Evolutionary conservation across 2,329 filamentous ascomycete species (phyloP).

Genomic region (Sporothrix pallida): DNA sequence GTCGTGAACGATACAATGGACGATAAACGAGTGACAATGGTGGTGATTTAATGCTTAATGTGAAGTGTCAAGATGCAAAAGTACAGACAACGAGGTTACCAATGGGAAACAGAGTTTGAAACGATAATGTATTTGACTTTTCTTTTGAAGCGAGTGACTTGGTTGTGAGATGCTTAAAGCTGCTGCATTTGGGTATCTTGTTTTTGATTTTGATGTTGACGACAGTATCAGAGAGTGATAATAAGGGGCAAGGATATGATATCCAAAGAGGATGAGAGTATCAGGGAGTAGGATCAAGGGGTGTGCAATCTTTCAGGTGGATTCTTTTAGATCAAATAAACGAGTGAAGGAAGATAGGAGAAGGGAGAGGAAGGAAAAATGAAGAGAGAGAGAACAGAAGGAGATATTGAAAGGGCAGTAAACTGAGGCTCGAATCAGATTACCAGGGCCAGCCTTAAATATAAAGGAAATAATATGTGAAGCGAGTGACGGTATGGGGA

Average conservation of each 20-base stretch:
- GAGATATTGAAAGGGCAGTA: background rate
- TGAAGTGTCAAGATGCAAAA: too few relatives aligned
- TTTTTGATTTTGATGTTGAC: background rate
- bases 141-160: background rate
- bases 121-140: background rate
- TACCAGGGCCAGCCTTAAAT: slow-evolving; percentile 16
- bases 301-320: too few relatives aligned
- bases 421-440: background rate
- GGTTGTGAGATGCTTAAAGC: background rate
- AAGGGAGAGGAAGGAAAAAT: background rate
- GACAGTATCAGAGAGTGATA: too few relatives aligned
- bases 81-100: too few relatives aligned
- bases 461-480: background rate
- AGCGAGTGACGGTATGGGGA: background rate
- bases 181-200: background rate
- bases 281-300: too few relatives aligned
- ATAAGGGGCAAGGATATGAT: background rate
- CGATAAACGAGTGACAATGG: too few relatives aligned
- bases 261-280: background rate
- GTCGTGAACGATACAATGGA: too few relatives aligned
- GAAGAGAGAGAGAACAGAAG: background rate
- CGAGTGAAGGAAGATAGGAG: background rate
- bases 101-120: too few relatives aligned
- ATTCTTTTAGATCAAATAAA: background rate
- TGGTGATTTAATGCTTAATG: too few relatives aligned